Evolutionary conservation across 352 stramenopile genomes (phyloP), one percentile per base, ranked within the genome.

Genomic region (Phytophthora lateralis): DNA sequence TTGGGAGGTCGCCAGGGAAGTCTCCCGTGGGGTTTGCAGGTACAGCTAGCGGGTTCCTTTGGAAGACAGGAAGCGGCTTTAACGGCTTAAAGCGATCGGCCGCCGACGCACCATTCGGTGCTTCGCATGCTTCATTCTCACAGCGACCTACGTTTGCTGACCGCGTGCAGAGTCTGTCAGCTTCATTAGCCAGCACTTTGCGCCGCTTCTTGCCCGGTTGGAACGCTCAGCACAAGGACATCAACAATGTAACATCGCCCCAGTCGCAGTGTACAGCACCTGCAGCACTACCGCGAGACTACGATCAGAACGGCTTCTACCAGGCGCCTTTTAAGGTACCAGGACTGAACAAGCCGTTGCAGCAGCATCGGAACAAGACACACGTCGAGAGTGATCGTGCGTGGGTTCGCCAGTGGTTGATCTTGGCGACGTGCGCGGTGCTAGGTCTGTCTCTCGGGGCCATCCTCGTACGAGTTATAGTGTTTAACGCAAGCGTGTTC

Each of bases 281-380:
- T 9, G 63, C 71, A 20, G 39, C 49, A 14, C 45, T 85, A 4
- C 64, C 78, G 2, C 66, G 71, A 2, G 66, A 59, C 4, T 85
- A 73, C 45, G 76, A 88, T 32, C 68, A 88, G 15, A 65, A 70
- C 9, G 55, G 63, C 3, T 88, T 85, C 38, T 88, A 85, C 51
- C 29, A 51, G 10, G 17, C 30, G 4, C 59, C 65, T 26, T 69
- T 69, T 24, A 58, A 69, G 30, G 51, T 64, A 2, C 64, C 64
- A 3, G 51, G 47, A 14, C 39, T 72, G 4, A 52, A 69, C n/a
- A 72, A 69, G 1, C 52, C 51, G 18, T 61, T 55, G 43, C n/a
- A 29, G 35, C 62, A 49, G 6, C 63, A n/a, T 5, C 60, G 10
- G 17, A 68, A 72, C 43, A 56, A 63, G 29, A 39, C 20, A 0